Percentiles rank a stretch among this genome's conserved stretches.
Evolutionary conservation across 2,329 filamentous ascomycete genomes (phyloP).

Genomic region (Aspergillus costaricaensis): DNA sequence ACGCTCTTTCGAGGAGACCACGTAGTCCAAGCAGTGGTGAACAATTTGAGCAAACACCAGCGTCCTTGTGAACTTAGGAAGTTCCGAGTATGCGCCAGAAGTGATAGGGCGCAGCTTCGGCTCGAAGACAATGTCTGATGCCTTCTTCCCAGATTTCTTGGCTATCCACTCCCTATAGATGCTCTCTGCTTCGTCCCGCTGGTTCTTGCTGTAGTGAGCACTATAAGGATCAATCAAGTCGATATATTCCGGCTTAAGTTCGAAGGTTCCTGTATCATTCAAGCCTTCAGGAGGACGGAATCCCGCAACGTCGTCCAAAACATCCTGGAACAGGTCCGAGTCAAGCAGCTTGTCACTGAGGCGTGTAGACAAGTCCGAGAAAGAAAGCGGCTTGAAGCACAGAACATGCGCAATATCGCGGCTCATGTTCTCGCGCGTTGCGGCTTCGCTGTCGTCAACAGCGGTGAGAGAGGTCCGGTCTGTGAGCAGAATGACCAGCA

Average conservation of each 20-base stretch:
- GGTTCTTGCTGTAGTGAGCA: conserved; percentile 94
- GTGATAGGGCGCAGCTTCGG: conserved; percentile 76
- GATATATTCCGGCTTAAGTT: conserved; percentile 81
- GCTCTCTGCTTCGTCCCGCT: conserved; percentile 90
- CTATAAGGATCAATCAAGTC: conserved; percentile 93
- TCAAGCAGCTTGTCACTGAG: conserved; percentile 88
- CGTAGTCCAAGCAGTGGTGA: conserved; percentile 83
- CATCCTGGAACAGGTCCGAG: conserved; percentile 79
- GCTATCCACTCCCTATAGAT: conserved; percentile 86
- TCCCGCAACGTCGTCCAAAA: conserved; percentile 82
- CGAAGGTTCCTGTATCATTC: conserved; percentile 90
- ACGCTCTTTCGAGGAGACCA: conserved; percentile 66
- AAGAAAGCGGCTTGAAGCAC: conserved; percentile 94
- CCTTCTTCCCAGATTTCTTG: conserved; percentile 78
- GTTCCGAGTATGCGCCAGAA: conserved; percentile 72
- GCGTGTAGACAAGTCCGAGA: conserved; percentile 84
- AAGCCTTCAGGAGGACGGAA: conserved; percentile 90
- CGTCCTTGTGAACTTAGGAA: conserved; percentile 79
- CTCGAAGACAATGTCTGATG: conserved; percentile 86
- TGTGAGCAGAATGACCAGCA: conserved; percentile 86
- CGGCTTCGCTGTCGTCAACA: conserved; percentile 40
- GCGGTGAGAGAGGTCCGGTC: conserved; percentile 73
- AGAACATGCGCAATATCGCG: conserved; percentile 90
- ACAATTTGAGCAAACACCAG: conserved; percentile 87
- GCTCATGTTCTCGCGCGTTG: conserved; percentile 72